These are phyloP conservation scores for Boletus barrowsii DNA, from an alignment of 768 basidiomycete species.

Conservation along the genomic window DNA sequence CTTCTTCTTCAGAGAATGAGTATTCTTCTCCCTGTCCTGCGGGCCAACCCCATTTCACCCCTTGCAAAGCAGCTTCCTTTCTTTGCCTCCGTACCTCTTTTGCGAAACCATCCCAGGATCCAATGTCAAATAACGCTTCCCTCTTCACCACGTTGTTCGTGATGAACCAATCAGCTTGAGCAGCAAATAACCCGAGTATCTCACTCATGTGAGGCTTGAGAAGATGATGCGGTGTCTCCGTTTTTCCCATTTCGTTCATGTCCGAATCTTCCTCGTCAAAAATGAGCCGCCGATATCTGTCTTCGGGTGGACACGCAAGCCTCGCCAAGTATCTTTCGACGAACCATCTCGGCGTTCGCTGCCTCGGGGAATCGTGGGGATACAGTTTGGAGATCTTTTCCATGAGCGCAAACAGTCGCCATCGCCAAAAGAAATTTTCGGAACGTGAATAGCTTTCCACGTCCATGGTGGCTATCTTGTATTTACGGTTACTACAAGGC, in stretches of 20 bases:
- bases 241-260: constrained; percentile 27
- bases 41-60: constrained; percentile 23
- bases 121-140: constrained; percentile 38
- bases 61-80: constrained; percentile 27
- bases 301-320: constrained; percentile 26
- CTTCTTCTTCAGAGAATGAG: constrained; percentile 11
- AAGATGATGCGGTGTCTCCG: constrained; percentile 37
- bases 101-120: constrained; percentile 49
- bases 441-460: constrained; percentile 40
- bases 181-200: constrained; percentile 48
- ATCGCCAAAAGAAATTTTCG: constrained; percentile 50
- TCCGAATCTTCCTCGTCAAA: constrained; percentile 32
- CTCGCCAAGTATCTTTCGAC: constrained; percentile 39
- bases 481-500: constrained; percentile 39
- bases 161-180: constrained; percentile 58
- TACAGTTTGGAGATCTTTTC: constrained; percentile 40
- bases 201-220: constrained; percentile 51
- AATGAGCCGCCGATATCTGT: constrained; percentile 34
- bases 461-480: constrained; percentile 46
- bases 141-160: constrained; percentile 40
- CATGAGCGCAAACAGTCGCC: constrained; percentile 47
- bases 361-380: constrained; percentile 28
- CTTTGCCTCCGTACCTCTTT: constrained; percentile 29
- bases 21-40: constrained; percentile 12
- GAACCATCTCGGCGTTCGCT: constrained; percentile 51